phyloP scores from a whole-genome alignment of 331 rosid species.

The Dryas integrifolia region DNA sequence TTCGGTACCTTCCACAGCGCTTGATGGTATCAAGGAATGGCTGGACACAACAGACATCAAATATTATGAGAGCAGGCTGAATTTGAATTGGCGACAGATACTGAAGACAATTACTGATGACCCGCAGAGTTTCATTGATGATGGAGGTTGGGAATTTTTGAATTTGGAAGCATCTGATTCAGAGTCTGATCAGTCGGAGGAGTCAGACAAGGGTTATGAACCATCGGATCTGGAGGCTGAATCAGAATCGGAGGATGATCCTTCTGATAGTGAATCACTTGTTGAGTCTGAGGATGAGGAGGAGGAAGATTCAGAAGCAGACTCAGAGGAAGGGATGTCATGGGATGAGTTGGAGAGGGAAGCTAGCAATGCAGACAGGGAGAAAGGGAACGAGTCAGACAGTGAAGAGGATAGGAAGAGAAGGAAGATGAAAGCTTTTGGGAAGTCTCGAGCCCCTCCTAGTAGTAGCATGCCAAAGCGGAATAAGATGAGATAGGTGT shows the following conservation, averaged over 20 bases:
- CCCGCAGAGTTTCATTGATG: constrained; percentile 54
- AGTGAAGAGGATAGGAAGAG: constrained; percentile 55
- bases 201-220: constrained; percentile 52
- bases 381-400: constrained; percentile 49
- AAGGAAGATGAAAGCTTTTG: constrained; percentile 50
- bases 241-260: constrained; percentile 48
- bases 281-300: constrained; percentile 55
- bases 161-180: constrained; percentile 53
- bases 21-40: constrained; percentile 58
- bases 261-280: constrained; percentile 44
- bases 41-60: constrained; percentile 52
- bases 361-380: constrained; percentile 55
- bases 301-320: constrained; percentile 41
- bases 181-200: constrained; percentile 42
- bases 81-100: constrained; percentile 50
- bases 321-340: constrained; percentile 47
- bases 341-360: constrained; percentile 62
- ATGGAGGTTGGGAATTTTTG: constrained; percentile 60
- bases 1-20: constrained; percentile 52
- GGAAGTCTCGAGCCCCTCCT: constrained; percentile 48
- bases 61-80: constrained; percentile 54
- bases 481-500: constrained; percentile 31
- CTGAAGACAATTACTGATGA: constrained; percentile 55
- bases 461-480: constrained; percentile 36
- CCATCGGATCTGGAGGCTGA: constrained; percentile 51